Evolutionary conservation across 2,329 filamentous ascomycete species (phyloP), one percentile per base, ranked within the genome.

Genomic region (Cercospora brassicicola): DNA sequence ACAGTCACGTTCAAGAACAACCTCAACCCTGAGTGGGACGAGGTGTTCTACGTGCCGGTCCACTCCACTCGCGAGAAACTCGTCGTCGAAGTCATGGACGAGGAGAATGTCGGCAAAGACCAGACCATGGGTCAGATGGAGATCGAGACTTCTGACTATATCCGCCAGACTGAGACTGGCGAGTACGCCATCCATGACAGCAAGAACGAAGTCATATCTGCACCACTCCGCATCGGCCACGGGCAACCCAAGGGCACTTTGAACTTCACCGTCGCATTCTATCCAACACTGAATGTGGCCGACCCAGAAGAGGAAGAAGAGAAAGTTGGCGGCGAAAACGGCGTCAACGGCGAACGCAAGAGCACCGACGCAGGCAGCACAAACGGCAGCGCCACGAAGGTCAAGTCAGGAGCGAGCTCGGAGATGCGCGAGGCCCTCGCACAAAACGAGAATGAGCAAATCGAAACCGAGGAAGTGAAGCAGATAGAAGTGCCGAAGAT

Each of bases 1-100:
- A 98, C 95, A 2, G 95, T 99, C 61, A 98, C 94, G 0, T 97
- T 95, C 84, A 90, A 93, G 78, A 99, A 97, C 81, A 96, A 97
- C 70, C 88, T 99, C 67, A 93, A 96, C 78, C 95, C 95, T 1
- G 91, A 95, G 63, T 99, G 92, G 90, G 93, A 99, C 76, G 95
- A 99, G 80, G 89, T 99, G 26, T 87, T 97, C 23, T 99, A 99
- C 77, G 86, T 99, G 0, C 94, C 96, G 1, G 87, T 99, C 66
- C 94, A 97, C 78, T 93, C 90, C 6, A 76, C 87, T 13, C 90
- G 92, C 33, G 95, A 99, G 78, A 93, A 91, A 76, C 84, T 99
- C 31, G 89, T 89, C 0, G 82, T 99, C 18, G 95, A 99, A 79
- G 93, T 98, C 72, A 97, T 99, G 94, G 95, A 99, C 75, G 89